Percentiles rank a stretch among this genome's conserved stretches.
Conservation (phyloP, 2,329 filamentous ascomycete species). For the Plectosphaerella sp. region DNA sequence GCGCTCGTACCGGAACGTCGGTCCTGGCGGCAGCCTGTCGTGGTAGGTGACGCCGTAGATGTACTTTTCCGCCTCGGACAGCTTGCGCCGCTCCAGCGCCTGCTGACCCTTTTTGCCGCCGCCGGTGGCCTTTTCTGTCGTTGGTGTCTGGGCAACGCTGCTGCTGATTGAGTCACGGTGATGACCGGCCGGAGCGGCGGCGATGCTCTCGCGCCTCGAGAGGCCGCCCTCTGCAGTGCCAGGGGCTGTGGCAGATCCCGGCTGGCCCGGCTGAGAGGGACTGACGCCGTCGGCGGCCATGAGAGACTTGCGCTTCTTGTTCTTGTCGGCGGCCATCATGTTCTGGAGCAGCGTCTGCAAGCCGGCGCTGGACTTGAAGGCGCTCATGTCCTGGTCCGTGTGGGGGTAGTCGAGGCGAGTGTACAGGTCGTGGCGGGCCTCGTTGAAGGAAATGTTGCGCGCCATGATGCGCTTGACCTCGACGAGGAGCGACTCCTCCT, state of each 20-base stretch:
- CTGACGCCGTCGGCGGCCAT: conserved; percentile 54
- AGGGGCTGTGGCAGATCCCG: conserved; percentile 28
- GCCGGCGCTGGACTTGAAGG: conserved; percentile 78
- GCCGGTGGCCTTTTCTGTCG: conserved; percentile 19
- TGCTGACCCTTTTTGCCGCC: conserved; percentile 46
- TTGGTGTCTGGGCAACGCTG: conserved; percentile 21
- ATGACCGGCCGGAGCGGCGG: conserved; percentile 33
- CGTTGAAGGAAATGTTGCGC: conserved; percentile 79
- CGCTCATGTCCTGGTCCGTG: conserved; percentile 63
- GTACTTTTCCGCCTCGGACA: conserved; percentile 70
- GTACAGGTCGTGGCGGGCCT: conserved; percentile 84
- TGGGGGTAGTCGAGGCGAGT: conserved; percentile 78
- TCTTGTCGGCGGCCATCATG: conserved; percentile 77
- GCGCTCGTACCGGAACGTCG: conserved; percentile 84
- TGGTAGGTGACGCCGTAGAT: conserved; percentile 82
- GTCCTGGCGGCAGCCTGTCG: conserved; percentile 79
- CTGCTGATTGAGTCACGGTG: conserved; percentile 22
- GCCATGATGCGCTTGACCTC: conserved; percentile 91
- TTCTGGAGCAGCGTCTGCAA: conserved; percentile 77
- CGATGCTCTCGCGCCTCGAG: conserved; percentile 49
- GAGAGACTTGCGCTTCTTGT: conserved; percentile 78
- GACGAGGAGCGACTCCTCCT: conserved; percentile 83
- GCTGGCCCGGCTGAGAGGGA: conserved; percentile 30
- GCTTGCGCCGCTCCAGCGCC: conserved; percentile 58
- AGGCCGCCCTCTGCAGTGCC: conserved; percentile 14